Conservation (phyloP, 208 protist species). For the Trypanosomatidae sp. region DNA sequence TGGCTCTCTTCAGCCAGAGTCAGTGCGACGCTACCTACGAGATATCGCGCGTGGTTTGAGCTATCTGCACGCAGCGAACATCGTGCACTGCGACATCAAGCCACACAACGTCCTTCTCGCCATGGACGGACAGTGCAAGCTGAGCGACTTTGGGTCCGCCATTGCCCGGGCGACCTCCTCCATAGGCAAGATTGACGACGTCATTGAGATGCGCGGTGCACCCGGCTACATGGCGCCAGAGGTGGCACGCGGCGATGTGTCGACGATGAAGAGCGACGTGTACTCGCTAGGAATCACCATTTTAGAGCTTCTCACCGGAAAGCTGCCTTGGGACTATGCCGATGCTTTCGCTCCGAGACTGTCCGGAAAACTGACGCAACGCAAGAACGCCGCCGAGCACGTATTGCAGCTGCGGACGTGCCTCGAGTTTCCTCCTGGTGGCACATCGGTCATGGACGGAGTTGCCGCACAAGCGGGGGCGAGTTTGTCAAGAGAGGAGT, state of each 20-base stretch:
- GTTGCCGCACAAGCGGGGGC: not conserved
- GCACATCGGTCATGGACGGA: not conserved
- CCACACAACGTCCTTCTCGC: constrained; percentile 83
- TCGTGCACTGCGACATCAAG: constrained; percentile 87
- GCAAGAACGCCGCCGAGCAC: not conserved
- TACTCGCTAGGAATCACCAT: constrained; percentile 66
- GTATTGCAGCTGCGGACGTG: not conserved
- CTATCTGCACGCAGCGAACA: constrained; percentile 75
- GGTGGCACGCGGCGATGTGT: constrained; percentile 55
- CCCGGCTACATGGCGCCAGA: constrained; percentile 83
- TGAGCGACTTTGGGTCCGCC: constrained; percentile 85
- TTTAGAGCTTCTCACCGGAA: constrained; percentile 58
- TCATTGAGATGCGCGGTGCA: constrained; percentile 71
- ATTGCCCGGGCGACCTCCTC: constrained; percentile 42
- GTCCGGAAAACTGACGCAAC: not conserved
- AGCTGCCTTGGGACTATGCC: constrained; percentile 54
- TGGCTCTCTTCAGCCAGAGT: constrained; percentile 33
- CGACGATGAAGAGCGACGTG: constrained; percentile 59
- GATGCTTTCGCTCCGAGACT: not conserved
- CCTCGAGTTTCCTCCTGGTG: not conserved
- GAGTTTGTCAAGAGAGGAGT: not conserved
- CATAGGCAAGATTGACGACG: constrained; percentile 43
- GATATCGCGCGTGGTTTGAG: constrained; percentile 65
- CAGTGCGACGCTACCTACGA: constrained; percentile 58
- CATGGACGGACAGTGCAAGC: constrained; percentile 81